Conservation (phyloP, 192 early-diverging fungal genomes). For the Coemansia sp. region DNA sequence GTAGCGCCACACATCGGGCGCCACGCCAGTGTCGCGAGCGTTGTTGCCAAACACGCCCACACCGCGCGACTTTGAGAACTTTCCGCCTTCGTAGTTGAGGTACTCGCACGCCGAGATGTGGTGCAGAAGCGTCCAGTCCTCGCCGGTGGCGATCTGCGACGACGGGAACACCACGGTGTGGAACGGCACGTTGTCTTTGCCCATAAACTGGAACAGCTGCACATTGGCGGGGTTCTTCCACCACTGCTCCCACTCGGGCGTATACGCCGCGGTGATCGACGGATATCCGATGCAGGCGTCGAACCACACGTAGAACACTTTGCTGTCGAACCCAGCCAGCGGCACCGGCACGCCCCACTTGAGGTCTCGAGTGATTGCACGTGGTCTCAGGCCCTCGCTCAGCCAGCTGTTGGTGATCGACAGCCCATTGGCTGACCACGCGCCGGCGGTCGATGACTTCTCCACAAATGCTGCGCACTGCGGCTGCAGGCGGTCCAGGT, state of each 20-base stretch:
- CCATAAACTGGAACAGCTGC: conserved; percentile 99
- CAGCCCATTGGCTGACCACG: conserved; percentile 86
- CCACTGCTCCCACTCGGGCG: conserved; percentile 93
- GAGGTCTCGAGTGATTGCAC: conserved; percentile 97
- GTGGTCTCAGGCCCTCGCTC: conserved; percentile 85
- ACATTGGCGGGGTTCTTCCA: conserved; percentile 99
- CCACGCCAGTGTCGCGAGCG: conserved; percentile 85
- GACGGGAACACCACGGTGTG: conserved; percentile 98
- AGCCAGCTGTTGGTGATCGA: conserved; percentile 92
- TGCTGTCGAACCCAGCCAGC: conserved; percentile 73
- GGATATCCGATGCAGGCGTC: conserved; percentile 98
- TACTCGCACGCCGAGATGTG: conserved; percentile 95
- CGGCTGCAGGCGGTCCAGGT: conserved; percentile 77
- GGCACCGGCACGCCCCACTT: conserved; percentile 99
- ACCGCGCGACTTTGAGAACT: conserved; percentile 96
- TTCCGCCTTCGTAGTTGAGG: conserved; percentile 92
- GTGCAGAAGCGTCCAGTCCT: conserved; percentile 90
- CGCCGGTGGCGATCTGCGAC: conserved; percentile 79
- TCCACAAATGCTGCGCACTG: conserved; percentile 74
- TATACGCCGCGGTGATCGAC: conserved; percentile 97
- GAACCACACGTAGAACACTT: conserved; percentile 99
- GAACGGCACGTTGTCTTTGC: conserved; percentile 99
- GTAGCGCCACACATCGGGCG: conserved; percentile 96
- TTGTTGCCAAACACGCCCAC: conserved; percentile 98
- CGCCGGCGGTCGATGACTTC: conserved; percentile 68